Evolutionary conservation across 2,329 filamentous ascomycete genomes (phyloP), one percentile per base, ranked within the genome.

Genomic region (Fonsecaea pugnacius): DNA sequence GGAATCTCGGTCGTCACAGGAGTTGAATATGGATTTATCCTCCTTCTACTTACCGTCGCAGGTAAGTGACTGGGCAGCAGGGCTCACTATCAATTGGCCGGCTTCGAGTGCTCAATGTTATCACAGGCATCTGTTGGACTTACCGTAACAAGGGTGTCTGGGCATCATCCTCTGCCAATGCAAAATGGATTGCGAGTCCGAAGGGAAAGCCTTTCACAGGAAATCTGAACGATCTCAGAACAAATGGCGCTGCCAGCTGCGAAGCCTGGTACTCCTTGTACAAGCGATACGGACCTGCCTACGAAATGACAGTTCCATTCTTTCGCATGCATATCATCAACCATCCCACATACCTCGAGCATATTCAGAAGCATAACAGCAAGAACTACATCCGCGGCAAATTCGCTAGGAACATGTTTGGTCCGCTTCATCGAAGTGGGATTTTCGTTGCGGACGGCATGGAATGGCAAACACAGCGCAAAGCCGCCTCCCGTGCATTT

Each of bases 311-410:
- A 9, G 33, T 65, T 38, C 63, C 63, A 1, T 65, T 65, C 63
- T 65, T 65, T 50, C 63, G 63, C 12, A 46, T 65, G 63, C 63
- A 65, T 59, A 54, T 65, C 18, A 65, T 65, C 59, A 65, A 65
- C 33, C 63, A 65, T 43, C 63, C 63, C 24, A 59, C 54, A 3
- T 65, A 65, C 56, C 63, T 65, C 32, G 63, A 65, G 30, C 63
- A 65, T 24, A 65, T 65, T 27, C 63, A 65, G 38, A 65, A 65
- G 21, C 36, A 62, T 18, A 65, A 65, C 36, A 57, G 55, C 43
- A 65, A 59, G 54, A 65, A 62, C 59, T 65, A 65, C 40, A 62
- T 65, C 9, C 63, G 63, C 14, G 63, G 63, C 30, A 43, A 24
- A 21, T 65, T 65, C 36, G 62, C 63, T 4, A 53, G 63, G 5